Evolutionary conservation across 202 grass and related monocot genomes (phyloP).

Genomic region (Carex arenaria): DNA sequence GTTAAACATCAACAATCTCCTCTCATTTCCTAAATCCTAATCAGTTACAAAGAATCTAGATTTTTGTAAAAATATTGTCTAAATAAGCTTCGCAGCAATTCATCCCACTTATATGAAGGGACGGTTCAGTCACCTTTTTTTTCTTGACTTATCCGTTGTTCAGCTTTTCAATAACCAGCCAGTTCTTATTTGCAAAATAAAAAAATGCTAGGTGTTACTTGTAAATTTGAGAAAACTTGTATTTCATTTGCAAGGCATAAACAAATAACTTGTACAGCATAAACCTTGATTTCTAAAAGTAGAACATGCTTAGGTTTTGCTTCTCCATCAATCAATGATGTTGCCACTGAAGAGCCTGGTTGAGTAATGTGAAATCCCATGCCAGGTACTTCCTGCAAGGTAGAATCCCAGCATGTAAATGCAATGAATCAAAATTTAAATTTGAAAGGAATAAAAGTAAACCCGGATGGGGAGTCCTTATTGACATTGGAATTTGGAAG

Average conservation of each 20-base stretch:
- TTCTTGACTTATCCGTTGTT: not conserved
- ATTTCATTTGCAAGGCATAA: not conserved
- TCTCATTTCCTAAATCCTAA: not conserved
- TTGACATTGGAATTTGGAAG: too few relatives aligned
- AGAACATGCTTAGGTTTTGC: conserved; percentile 97
- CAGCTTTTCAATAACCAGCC: not conserved
- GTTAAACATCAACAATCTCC: not conserved
- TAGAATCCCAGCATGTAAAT: conserved; percentile 17
- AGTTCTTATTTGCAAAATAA: not conserved
- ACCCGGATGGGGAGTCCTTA: too few relatives aligned
- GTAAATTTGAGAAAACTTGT: not conserved
- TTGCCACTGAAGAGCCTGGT: conserved; percentile 88
- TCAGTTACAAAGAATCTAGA: not conserved
- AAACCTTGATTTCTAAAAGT: conserved; percentile 92
- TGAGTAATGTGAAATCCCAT: conserved; percentile 99
- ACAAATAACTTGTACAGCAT: conserved; percentile 13
- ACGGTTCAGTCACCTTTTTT: not conserved
- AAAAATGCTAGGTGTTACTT: not conserved
- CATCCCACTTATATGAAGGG: not conserved
- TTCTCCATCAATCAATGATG: conserved; percentile 91
- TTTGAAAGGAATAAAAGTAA: not conserved
- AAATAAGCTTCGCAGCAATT: not conserved
- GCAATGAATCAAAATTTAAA: not conserved
- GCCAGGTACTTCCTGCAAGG: conserved; percentile 68
- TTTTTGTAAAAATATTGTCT: not conserved